A percentile compares a stretch with the other conserved stretches of the same genome.
These are phyloP conservation scores for Amphicarpaea edgeworthii DNA, from an alignment of 306 rosid species.

Conservation along the genomic window DNA sequence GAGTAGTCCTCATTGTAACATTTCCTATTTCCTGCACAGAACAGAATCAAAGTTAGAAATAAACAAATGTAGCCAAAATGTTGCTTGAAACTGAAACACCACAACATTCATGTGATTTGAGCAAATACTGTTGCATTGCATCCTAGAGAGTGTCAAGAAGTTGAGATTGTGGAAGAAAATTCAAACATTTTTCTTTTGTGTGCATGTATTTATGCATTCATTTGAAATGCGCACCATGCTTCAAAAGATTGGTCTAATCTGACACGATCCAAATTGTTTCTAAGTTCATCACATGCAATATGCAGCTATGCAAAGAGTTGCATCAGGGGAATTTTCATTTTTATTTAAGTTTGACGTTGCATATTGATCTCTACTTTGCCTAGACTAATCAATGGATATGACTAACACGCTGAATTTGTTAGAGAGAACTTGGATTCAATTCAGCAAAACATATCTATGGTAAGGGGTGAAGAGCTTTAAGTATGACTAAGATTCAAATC, in stretches of 20 bases:
- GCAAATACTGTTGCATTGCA: slow-evolving; percentile 37
- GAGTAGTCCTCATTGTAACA: slow-evolving; percentile 58
- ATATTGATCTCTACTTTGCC: background rate
- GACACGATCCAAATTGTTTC: slow-evolving; percentile 15
- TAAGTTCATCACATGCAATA: slow-evolving; percentile 26
- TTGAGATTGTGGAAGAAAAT: background rate
- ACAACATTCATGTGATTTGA: slow-evolving; percentile 28
- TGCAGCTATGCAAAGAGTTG: background rate
- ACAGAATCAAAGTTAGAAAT: slow-evolving; percentile 22
- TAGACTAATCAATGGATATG: background rate
- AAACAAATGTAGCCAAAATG: slow-evolving; percentile 9
- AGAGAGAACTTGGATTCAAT: background rate
- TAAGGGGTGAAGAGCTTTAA: too few species aligned
- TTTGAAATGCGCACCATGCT: background rate
- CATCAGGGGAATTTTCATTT: slow-evolving; percentile 3
- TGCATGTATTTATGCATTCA: slow-evolving; percentile 15
- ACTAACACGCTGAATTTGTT: background rate
- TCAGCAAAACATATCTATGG: background rate
- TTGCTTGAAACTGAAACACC: slow-evolving; percentile 29
- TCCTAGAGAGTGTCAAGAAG: background rate
- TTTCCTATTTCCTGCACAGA: slow-evolving; percentile 58
- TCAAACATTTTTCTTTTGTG: background rate
- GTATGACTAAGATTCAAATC: too few species aligned
- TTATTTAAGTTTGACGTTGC: background rate
- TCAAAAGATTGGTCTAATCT: background rate